Conservation (phyloP, 228 moss, liverwort and hornwort species). For the Sphagnum fallax region DNA sequence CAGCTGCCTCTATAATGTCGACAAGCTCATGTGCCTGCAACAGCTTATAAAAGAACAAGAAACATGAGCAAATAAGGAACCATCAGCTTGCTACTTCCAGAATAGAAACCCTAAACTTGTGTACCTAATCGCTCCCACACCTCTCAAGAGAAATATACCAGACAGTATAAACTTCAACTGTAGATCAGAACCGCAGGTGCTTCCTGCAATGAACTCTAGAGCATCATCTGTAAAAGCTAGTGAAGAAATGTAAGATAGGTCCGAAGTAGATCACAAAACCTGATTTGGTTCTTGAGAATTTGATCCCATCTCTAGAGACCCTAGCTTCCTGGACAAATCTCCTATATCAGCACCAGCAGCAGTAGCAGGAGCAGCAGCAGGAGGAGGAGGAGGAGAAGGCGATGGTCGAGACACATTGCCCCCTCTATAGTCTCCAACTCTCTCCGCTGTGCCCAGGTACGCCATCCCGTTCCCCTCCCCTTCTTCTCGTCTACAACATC, state of each 20-base stretch:
- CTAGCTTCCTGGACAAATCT: constrained; percentile 24
- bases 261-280: constrained; percentile 13
- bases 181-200: not conserved
- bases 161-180: too few species aligned
- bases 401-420: constrained; percentile 24
- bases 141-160: too few species aligned
- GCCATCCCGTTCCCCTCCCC: constrained; percentile 24
- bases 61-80: not conserved
- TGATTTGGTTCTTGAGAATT: constrained; percentile 31
- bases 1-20: constrained; percentile 89
- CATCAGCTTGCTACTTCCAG: not conserved
- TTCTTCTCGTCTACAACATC: not conserved
- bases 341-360: constrained; percentile 18
- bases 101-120: too few species aligned
- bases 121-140: too few species aligned
- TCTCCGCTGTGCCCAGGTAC: constrained; percentile 20
- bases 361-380: constrained; percentile 8
- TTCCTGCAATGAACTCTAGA: not conserved
- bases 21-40: constrained; percentile 85
- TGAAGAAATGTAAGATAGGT: not conserved
- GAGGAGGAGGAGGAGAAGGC: too few species aligned
- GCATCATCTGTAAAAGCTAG: not conserved
- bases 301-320: constrained; percentile 24
- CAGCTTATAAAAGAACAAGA: constrained; percentile 11
- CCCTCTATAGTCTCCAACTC: constrained; percentile 24